A percentile compares a stretch with the other conserved stretches of the same genome.
These are phyloP conservation scores for Tetrapisispora taiwanensis DNA, from an alignment of 805 yeast genomes.

Conservation along the genomic window DNA sequence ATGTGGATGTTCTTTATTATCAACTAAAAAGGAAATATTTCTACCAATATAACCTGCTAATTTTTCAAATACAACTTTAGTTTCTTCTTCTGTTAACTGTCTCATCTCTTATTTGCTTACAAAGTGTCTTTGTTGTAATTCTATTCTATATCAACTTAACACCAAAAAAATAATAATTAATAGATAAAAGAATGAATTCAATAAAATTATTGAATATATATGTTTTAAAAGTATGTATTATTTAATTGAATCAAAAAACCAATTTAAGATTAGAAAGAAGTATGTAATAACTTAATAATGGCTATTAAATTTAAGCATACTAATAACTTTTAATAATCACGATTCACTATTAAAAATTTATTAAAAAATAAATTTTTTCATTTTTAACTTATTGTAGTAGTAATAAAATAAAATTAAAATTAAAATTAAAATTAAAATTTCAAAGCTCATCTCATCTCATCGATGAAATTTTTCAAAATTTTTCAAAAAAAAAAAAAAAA, in stretches of 20 bases:
- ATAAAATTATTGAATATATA: no score
- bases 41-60: slow-evolving; percentile 95
- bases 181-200: no score
- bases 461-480: not conserved
- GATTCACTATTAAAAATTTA: no score
- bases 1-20: slow-evolving; percentile 72
- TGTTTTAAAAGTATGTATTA: no score
- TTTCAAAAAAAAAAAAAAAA: not conserved
- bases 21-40: slow-evolving; percentile 79
- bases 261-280: not conserved
- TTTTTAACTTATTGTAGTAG: not conserved
- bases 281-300: no score
- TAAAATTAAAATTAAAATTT: not conserved
- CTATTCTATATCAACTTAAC: no score
- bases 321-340: no score
- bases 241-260: no score
- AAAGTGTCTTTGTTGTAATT: no score
- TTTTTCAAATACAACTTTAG: slow-evolving; percentile 91
- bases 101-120: slow-evolving; percentile 51
- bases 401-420: no score
- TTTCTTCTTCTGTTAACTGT: slow-evolving; percentile 92
- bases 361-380: not conserved
- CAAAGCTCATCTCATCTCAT: slow-evolving; percentile 1
- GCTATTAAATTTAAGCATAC: not conserved
- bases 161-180: no score